Base-by-base conservation (phyloP, 2,329 filamentous ascomycete species). In the Albophoma yamanashiensis region DNA sequence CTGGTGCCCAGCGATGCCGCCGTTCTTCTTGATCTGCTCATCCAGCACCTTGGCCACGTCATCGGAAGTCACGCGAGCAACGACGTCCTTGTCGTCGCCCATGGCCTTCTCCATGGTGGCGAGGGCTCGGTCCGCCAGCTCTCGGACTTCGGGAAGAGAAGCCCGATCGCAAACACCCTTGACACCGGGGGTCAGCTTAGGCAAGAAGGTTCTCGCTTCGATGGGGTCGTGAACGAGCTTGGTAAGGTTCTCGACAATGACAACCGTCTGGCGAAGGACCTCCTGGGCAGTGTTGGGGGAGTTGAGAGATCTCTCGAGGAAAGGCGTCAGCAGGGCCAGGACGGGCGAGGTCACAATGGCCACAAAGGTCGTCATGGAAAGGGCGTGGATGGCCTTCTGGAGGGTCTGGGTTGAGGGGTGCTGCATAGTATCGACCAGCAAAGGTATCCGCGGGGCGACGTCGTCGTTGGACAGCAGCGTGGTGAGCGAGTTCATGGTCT, bases 351-450 rank as follows among this genome's bases (percentile, higher is more conserved):
- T 97, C 67, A 99, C 94, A 64, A 96, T 83, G 60, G 94, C 92
- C 58, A 99, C 94, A 67, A 99, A 99, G n/a, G 94, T 99, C 14
- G 94, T 99, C 78, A 96, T 91, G 4, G 92, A 97, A 55, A 99
- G 82, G 55, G 92, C 94, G 71, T 97, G 94, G 65, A 99, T 97
- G 39, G 94, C 92, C 79, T 97, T 97, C 73, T 96, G 91, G 60
- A 95, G 82, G 36, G 89, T 91, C 74, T 95, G 86, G 17, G 89
- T 81, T 14, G 91, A 96, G 7, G 94, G 94, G 68, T 97, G 87
- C 73, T 97, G 91, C 88, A 99, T 97, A 56, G 91, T 90, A 72
- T 95, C 91, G 74, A 99, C 87, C 56, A 99, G 83, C 3, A 97
- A 85, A 8, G 93, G 92, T 69, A 99, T 92, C 69, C 92, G 86